Evolutionary conservation across 225 moss, liverwort and hornwort genomes (phyloP).

Genomic region (Physcomitrium patens): DNA sequence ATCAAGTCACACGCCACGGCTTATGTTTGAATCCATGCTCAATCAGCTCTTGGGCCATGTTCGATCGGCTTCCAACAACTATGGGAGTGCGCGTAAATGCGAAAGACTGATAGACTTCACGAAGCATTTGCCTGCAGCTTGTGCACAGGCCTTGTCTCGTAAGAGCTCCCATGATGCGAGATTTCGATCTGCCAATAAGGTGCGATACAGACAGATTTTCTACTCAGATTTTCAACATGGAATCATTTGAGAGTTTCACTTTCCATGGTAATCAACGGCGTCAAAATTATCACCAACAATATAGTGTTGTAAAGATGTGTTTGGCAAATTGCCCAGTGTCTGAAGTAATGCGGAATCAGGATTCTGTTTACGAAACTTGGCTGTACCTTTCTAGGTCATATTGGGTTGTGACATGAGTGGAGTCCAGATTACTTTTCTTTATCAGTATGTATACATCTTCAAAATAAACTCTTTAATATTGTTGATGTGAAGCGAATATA

Average conservation of each 20-base stretch:
- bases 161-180: constrained; percentile 41
- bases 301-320: too few relatives aligned
- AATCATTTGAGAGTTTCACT: constrained; percentile 9
- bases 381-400: constrained; percentile 4
- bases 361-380: background rate
- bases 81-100: constrained; percentile 76
- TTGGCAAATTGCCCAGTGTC: background rate
- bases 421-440: background rate
- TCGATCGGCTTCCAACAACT: constrained; percentile 77
- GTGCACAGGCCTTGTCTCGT: constrained; percentile 50
- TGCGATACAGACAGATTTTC: constrained; percentile 15
- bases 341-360: background rate
- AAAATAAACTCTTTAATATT: background rate
- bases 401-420: background rate
- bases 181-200: constrained; percentile 47
- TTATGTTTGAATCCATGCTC: constrained; percentile 82
- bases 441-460: background rate
- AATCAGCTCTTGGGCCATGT: constrained; percentile 89
- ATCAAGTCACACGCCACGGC: constrained; percentile 80
- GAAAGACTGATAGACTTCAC: constrained; percentile 78
- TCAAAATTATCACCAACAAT: background rate
- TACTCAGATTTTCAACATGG: background rate
- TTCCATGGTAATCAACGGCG: background rate
- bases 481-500: constrained; percentile 16
- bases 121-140: constrained; percentile 65